Base-by-base conservation (phyloP, 1,139 yeast genomes). In the Pichia inconspicua region DNA sequence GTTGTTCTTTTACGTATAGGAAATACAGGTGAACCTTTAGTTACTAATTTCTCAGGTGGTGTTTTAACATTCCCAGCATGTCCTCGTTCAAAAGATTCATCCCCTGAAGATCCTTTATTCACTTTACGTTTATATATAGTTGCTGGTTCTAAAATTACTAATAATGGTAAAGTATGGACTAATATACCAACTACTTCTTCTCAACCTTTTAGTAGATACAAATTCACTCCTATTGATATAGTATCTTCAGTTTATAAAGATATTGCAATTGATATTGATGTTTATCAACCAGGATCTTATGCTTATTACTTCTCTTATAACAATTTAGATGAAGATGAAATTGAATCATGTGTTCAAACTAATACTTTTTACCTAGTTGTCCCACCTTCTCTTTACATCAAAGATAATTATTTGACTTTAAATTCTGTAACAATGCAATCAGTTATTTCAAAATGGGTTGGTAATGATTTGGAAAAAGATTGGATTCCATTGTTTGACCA, bases 381-480 rank as follows among this genome's bases (percentile, higher is more conserved):
- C 7, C 89, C 92, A 2, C 95, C 97, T 5, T 78, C 82, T 27
- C 73, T 92, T 52, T 68, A 70, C 41, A 69, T 86, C 50, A 73
- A 77, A 46, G 79, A 71, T 39, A 64, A 72, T 31, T 80, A 74
- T 56, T 60, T 90, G 25, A 83, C 92, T 1, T 75, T 90, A 60
- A 86, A 90, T 60, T 75, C 90, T n/a, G 74, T 92, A 55, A 83
- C 87, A 47, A 72, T 92, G 61, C 94, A 90, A 65, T 80, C 96
- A 2, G 83, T 92, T 37, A 78, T 92, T 11, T 86, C 96, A 41
- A 92, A 92, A 68, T 88, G 96, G 94, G 77, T 89, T 69, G 97
- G 97, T 1, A 75, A 79, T 11, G 67, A 72, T 57, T 62, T 59
- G 42, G 34, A 51, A 7, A 63, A 56, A 45, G 62, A 77, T 31